A percentile compares a stretch with the other conserved stretches of the same genome.
Conservation (phyloP, 768 basidiomycete species). For the Paxillus involutus region DNA sequence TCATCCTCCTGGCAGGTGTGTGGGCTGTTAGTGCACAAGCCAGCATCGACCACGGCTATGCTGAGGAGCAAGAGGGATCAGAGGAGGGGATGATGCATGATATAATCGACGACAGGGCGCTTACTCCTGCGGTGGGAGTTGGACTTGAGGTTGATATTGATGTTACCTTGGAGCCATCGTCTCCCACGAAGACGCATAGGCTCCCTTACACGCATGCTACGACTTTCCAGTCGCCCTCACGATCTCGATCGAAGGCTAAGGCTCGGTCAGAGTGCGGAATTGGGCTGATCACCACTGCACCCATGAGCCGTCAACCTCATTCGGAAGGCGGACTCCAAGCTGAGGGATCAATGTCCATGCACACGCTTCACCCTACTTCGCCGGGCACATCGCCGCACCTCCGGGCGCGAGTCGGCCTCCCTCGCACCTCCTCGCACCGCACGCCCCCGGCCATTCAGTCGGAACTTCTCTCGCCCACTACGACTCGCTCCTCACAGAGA, state of each 20-base stretch:
- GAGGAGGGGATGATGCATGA: neutral
- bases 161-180: neutral
- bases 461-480: neutral
- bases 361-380: neutral
- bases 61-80: slow-evolving; percentile 38
- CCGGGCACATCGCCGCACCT: neutral
- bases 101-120: neutral
- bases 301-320: slow-evolving; percentile 9
- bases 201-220: neutral
- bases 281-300: neutral
- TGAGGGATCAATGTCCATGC: slow-evolving; percentile 5
- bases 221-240: neutral
- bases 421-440: neutral
- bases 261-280: neutral
- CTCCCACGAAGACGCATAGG: neutral
- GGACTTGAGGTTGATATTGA: neutral
- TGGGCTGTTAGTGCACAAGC: slow-evolving; percentile 86
- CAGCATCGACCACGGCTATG: slow-evolving; percentile 48
- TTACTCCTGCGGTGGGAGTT: neutral
- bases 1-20: slow-evolving; percentile 79
- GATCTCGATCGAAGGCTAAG: neutral
- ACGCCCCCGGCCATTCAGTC: neutral
- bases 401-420: neutral
- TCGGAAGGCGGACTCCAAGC: slow-evolving; percentile 1
- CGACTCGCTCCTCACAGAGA: neutral